Conservation (phyloP, 371 early-diverging fungal species). For the Mortierella sp. region DNA sequence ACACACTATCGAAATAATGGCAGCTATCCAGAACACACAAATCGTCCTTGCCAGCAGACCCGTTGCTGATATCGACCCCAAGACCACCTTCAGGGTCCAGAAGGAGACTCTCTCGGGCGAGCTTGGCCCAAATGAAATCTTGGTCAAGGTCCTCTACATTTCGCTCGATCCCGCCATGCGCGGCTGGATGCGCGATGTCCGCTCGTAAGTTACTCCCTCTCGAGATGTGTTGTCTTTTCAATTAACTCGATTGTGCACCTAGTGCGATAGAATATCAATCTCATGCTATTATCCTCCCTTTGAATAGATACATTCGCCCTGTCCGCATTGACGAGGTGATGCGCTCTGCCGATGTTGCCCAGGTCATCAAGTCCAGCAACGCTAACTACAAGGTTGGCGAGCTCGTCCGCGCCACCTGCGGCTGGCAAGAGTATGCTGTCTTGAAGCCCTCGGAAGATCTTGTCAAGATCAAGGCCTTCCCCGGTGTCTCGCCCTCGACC, state of each 20-base stretch:
- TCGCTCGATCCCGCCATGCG: conserved; percentile 69
- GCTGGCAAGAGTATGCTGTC: conserved; percentile 68
- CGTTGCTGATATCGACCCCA: conserved; percentile 50
- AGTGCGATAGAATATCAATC: not conserved
- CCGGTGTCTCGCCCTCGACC: conserved; percentile 61
- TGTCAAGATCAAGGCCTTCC: conserved; percentile 46
- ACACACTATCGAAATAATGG: conserved; percentile 19
- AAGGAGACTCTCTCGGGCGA: conserved; percentile 49
- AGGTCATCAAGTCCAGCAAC: conserved; percentile 64
- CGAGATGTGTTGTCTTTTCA: not conserved
- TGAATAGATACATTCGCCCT: conserved; percentile 59
- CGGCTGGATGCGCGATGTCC: conserved; percentile 60
- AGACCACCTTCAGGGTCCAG: conserved; percentile 48
- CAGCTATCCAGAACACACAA: conserved; percentile 51
- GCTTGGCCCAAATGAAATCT: conserved; percentile 59
- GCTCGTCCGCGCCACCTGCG: conserved; percentile 56
- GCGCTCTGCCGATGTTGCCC: conserved; percentile 61
- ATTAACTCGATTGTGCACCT: not conserved
- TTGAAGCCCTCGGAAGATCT: conserved; percentile 54
- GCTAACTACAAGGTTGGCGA: conserved; percentile 63
- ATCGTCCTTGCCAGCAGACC: conserved; percentile 54
- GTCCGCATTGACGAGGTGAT: conserved; percentile 67
- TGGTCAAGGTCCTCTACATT: conserved; percentile 65
- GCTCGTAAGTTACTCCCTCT: conserved; percentile 42
- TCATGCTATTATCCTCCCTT: not conserved